A percentile compares a stretch with the other conserved stretches of the same genome.
Evolutionary conservation across 179 eudicot species (phyloP).

Genomic region (Patellifolia procumbens): DNA sequence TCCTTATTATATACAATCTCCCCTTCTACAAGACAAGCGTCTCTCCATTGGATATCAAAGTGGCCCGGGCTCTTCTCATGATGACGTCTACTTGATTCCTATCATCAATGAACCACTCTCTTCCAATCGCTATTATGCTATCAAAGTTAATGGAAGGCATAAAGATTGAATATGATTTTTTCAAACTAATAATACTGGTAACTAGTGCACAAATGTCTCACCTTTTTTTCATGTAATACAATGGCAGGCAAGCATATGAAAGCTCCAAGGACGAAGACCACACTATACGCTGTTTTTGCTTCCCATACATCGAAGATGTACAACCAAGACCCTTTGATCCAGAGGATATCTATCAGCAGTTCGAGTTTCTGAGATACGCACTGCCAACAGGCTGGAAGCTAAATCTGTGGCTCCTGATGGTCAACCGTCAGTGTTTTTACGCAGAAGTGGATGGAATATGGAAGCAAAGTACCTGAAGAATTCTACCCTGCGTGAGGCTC

Average conservation of each 20-base stretch:
- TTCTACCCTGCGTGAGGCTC: slow-evolving; percentile 49
- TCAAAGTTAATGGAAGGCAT: slow-evolving; percentile 45
- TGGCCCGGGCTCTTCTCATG: too few species aligned
- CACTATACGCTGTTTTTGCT: slow-evolving; percentile 36
- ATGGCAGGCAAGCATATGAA: slow-evolving; percentile 56
- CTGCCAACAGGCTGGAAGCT: slow-evolving; percentile 22
- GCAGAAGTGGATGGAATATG: slow-evolving; percentile 50
- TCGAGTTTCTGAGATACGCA: slow-evolving; percentile 39
- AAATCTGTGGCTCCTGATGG: slow-evolving; percentile 55
- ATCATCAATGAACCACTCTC: slow-evolving; percentile 56
- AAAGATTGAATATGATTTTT: too few species aligned
- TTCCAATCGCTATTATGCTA: slow-evolving; percentile 49
- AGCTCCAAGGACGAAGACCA: slow-evolving; percentile 54
- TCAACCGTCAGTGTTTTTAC: slow-evolving; percentile 57
- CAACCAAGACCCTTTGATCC: slow-evolving; percentile 51
- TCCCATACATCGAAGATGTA: slow-evolving; percentile 33
- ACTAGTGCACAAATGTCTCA: too few species aligned
- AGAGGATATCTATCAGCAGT: slow-evolving; percentile 50
- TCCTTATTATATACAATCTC: slow-evolving; percentile 18
- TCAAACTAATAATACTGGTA: too few species aligned
- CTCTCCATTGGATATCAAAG: slow-evolving; percentile 25
- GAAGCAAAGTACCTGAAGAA: slow-evolving; percentile 31
- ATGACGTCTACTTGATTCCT: slow-evolving; percentile 49
- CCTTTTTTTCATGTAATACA: too few species aligned
- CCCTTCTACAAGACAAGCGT: slow-evolving; percentile 45